These are phyloP conservation scores for Phoenix dactylifera DNA, from an alignment of 176 grass and related monocot genomes.

Conservation along the genomic window DNA sequence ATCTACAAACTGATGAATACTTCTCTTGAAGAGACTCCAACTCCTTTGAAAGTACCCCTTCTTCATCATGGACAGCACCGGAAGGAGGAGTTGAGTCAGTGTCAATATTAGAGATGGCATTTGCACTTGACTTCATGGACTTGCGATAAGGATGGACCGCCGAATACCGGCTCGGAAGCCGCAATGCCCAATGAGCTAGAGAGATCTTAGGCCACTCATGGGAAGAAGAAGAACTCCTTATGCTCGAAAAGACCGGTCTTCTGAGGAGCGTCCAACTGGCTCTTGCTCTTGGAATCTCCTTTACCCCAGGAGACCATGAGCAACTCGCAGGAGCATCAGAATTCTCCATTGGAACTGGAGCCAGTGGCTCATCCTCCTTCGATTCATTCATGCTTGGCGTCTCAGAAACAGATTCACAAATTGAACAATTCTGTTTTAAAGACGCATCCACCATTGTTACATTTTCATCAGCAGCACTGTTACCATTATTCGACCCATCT, in stretches of 20 bases:
- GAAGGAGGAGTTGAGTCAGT: constrained; percentile 26
- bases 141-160: constrained; percentile 52
- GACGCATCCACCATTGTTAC: constrained; percentile 18
- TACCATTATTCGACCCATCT: constrained; percentile 13
- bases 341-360: constrained; percentile 9
- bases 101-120: constrained; percentile 25
- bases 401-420: constrained; percentile 11
- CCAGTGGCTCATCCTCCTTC: constrained; percentile 18
- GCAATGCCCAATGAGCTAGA: constrained; percentile 64
- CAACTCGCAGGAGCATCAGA: constrained; percentile 22
- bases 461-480: constrained; percentile 26
- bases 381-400: constrained; percentile 8
- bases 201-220: constrained; percentile 47
- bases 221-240: constrained; percentile 39
- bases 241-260: constrained; percentile 54
- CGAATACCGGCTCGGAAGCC: constrained; percentile 37
- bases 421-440: constrained; percentile 30
- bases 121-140: constrained; percentile 37
- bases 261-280: constrained; percentile 29
- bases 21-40: constrained; percentile 57
- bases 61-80: constrained; percentile 30
- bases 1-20: constrained; percentile 50
- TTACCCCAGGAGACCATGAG: constrained; percentile 18
- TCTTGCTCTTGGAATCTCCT: constrained; percentile 44
- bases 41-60: constrained; percentile 47